phyloP scores from a whole-genome alignment of 495 filamentous ascomycete genomes.

The Penicillium pulvis region DNA sequence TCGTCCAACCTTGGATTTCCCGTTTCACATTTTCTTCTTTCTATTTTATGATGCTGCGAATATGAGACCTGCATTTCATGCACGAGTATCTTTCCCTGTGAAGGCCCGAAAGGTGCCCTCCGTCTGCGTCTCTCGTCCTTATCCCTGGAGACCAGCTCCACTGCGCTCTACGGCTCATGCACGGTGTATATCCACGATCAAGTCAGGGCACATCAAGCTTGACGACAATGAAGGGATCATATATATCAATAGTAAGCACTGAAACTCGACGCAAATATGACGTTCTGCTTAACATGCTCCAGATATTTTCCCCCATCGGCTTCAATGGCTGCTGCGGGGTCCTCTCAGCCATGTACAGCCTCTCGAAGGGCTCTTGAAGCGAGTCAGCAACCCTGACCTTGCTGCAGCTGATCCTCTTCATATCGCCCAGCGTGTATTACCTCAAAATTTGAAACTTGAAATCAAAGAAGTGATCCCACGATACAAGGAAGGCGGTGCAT shows the following conservation, averaged over 20 bases:
- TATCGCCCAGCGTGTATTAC: constrained; percentile 64
- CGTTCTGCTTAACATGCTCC: constrained; percentile 13
- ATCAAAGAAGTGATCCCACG: constrained; percentile 80
- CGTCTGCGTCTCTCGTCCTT: constrained; percentile 10
- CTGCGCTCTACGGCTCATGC: constrained; percentile 11
- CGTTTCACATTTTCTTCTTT: not conserved
- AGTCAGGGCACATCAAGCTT: constrained; percentile 72
- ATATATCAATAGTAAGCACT: constrained; percentile 80
- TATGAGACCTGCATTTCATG: constrained; percentile 15
- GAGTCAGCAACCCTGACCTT: constrained; percentile 59
- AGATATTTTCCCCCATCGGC: constrained; percentile 84
- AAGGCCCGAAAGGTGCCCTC: constrained; percentile 8
- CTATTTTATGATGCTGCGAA: constrained; percentile 12
- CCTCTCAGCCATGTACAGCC: constrained; percentile 60
- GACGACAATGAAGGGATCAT: constrained; percentile 74
- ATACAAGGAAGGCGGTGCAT: constrained; percentile 89
- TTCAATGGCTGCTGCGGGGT: constrained; percentile 65
- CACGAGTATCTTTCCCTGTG: constrained; percentile 10
- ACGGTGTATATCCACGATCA: constrained; percentile 29
- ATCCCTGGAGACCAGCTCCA: constrained; percentile 23
- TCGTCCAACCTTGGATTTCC: constrained; percentile 9
- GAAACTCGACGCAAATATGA: not conserved
- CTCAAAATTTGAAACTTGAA: constrained; percentile 57
- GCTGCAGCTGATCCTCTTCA: constrained; percentile 64
- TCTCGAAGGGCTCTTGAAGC: constrained; percentile 61